Conservation (phyloP, 208 protist genomes). For the Trypanosoma boissoni region DNA sequence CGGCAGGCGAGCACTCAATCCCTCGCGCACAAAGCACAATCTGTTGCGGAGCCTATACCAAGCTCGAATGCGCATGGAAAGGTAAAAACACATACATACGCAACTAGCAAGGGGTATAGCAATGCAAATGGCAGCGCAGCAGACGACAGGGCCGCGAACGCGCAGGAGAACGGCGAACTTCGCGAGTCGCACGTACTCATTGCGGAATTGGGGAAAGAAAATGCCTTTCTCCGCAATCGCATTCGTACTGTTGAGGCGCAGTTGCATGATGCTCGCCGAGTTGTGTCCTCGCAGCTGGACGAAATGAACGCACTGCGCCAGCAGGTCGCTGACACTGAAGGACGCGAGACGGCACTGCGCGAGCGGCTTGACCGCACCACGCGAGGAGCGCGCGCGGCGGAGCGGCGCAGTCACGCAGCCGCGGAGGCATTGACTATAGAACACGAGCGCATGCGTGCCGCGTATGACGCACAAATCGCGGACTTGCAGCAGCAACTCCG, state of each 20-base stretch:
- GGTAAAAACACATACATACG: too few species aligned
- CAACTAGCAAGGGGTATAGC: too few species aligned
- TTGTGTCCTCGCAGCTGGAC: constrained; percentile 71
- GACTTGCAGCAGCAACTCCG: constrained; percentile 70
- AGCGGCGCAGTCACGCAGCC: constrained; percentile 50
- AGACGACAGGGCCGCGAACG: too few species aligned
- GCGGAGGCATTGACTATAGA: constrained; percentile 49
- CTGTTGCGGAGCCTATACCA: too few species aligned
- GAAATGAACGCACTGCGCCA: constrained; percentile 49
- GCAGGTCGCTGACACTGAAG: constrained; percentile 38
- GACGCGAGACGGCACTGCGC: constrained; percentile 34
- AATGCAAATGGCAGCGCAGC: background rate
- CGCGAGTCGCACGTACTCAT: constrained; percentile 53
- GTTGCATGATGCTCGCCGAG: constrained; percentile 52
- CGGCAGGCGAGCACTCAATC: too few species aligned
- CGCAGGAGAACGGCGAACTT: constrained; percentile 23
- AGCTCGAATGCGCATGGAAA: too few species aligned
- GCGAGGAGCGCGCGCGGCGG: constrained; percentile 30
- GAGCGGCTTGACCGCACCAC: constrained; percentile 53
- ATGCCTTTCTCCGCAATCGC: constrained; percentile 39
- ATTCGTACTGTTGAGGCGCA: constrained; percentile 40
- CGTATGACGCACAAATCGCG: constrained; percentile 72
- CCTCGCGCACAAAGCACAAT: too few species aligned
- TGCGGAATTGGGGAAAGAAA: constrained; percentile 65
- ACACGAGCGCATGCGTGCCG: constrained; percentile 64